Evolutionary conservation across 345 rosid species (phyloP).

Genomic region (Lepidium didymum): DNA sequence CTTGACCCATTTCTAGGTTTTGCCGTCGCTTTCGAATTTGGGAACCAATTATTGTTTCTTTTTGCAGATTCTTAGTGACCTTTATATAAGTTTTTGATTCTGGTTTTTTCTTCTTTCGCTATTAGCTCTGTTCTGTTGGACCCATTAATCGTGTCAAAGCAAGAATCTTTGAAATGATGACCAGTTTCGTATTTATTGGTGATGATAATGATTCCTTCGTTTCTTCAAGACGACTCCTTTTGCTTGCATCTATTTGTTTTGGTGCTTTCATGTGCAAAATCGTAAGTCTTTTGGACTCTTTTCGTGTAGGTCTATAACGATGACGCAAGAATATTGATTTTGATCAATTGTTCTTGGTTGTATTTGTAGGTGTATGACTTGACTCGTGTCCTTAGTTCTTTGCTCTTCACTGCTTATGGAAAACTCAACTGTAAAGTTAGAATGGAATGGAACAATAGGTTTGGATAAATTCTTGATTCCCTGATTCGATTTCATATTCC

Average conservation of each 20-base stretch:
- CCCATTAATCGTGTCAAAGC: neutral
- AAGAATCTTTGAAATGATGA: conserved; percentile 21
- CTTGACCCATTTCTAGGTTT: conserved; percentile 16
- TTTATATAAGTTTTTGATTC: neutral
- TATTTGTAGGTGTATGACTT: conserved; percentile 61
- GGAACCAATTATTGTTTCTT: neutral
- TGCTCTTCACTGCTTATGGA: conserved; percentile 45
- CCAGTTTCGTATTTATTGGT: conserved; percentile 3
- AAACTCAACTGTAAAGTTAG: conserved; percentile 44
- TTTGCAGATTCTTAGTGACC: neutral
- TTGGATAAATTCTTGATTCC: conserved; percentile 4
- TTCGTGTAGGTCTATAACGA: neutral
- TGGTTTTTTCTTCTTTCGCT: neutral
- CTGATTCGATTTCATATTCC: neutral
- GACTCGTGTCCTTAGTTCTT: conserved; percentile 44
- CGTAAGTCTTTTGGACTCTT: conserved; percentile 26
- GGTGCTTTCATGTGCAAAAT: conserved; percentile 47
- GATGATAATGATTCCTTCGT: neutral
- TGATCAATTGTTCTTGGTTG: neutral
- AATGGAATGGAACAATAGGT: conserved; percentile 91
- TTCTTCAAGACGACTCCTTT: conserved; percentile 23
- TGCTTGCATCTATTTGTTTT: conserved; percentile 31
- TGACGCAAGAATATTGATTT: neutral
- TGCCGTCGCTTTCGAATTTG: neutral
- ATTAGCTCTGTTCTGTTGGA: conserved; percentile 9